phyloP scores from a whole-genome alignment of 1,284 basidiomycete genomes.

The Ustilago lituana region DNA sequence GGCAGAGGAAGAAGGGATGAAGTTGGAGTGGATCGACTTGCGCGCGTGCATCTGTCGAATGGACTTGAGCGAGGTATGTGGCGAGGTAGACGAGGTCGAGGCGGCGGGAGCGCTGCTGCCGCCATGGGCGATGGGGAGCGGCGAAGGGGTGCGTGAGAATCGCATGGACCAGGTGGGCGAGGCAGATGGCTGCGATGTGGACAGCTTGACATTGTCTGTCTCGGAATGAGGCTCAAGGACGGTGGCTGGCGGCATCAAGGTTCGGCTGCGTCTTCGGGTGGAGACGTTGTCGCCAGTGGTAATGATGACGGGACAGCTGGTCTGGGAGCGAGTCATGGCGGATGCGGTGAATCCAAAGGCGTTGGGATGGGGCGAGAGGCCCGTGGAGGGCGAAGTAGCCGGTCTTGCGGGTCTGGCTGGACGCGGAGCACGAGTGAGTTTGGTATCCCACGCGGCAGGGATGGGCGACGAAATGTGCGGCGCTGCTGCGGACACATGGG shows the following conservation, averaged over 20 bases:
- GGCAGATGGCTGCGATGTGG: conserved; percentile 7
- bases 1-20: conserved; percentile 2
- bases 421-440: conserved; percentile 7
- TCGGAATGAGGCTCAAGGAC: neutral
- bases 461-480: conserved; percentile 14
- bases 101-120: conserved; percentile 1
- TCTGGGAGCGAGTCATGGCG: conserved; percentile 12
- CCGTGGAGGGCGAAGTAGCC: conserved; percentile 7
- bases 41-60: conserved; percentile 34
- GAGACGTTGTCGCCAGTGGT: conserved; percentile 2
- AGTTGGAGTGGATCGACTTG: conserved; percentile 24
- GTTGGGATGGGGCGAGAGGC: conserved; percentile 9
- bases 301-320: conserved; percentile 11
- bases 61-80: conserved; percentile 27
- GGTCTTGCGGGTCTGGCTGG: conserved; percentile 13
- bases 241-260: conserved; percentile 12
- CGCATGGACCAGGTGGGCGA: conserved; percentile 14
- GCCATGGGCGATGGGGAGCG: neutral
- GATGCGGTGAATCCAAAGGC: conserved; percentile 9
- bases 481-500: neutral
- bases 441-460: neutral
- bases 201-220: neutral
- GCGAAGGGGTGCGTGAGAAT: conserved; percentile 10
- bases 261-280: conserved; percentile 14
- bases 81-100: neutral